Base-by-base conservation (phyloP, 768 basidiomycete genomes). In the Serendipita sp. region DNA sequence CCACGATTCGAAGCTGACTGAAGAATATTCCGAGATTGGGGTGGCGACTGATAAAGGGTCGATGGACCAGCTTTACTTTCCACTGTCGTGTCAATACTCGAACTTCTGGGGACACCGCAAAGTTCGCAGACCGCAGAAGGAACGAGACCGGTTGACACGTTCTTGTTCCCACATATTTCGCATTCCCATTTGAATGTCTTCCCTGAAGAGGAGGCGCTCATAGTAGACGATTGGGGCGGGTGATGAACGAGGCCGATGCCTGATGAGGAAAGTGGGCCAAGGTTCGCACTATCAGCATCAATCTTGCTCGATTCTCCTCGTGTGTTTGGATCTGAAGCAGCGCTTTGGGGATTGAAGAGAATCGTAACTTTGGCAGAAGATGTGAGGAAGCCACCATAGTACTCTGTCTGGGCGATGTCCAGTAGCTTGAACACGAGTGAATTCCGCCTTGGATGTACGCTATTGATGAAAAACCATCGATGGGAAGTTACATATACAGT, bases 361-460 rank as follows among this genome's bases (percentile, higher is more conserved):
- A 94, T 74, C 0, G 95, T 94, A 63, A 95, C 79, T 73, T 99
- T 99, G 1, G 95, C 69, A 0, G 88, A 90, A 2, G 89, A 92
- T 61, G 81, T 87, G 77, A 97, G 87, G 60, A 97, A 81, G 1
- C 95, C 92, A 2, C 85, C 84, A 70, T 95, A 97, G 72, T 86
- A 80, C 61, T 96, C 90, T 1, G 93, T 95, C 68, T 85, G 85
- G 0, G 74, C 73, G 53, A 97, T 77, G 66, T 74, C 74, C 0
- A 77, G 73, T 17, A 97, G 79, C 66, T 83, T 79, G 64, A 95
- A 69, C 13, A 78, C 75, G 68, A 92, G 85, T 0, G 90, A 93
- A 42, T 79, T 72, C 1, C 74, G 70, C n/a, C 69, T 70, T 17
- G 81, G 72, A 58, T 79, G 74, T 33, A 75, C 69, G 31, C 72